Conservation (phyloP, 495 filamentous ascomycete species). For the Penicillium atrosanguineum region DNA sequence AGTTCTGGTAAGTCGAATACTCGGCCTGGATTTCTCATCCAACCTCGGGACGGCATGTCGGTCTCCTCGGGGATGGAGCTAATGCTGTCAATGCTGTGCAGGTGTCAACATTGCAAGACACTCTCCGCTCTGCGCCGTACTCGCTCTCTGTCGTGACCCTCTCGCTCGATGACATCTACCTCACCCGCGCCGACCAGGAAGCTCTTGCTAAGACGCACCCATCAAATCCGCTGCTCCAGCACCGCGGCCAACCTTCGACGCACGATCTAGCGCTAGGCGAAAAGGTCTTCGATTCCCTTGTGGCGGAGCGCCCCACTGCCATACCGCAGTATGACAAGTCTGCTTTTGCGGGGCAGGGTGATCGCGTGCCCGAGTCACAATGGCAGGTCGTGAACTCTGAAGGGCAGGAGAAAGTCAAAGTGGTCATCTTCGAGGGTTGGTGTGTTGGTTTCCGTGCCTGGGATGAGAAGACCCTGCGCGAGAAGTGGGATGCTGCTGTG, state of each 20-base stretch:
- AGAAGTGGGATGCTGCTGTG: conserved; percentile 56
- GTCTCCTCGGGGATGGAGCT: conserved; percentile 2
- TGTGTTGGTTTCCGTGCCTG: conserved; percentile 79
- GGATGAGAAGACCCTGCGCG: conserved; percentile 48
- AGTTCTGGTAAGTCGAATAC: conserved; percentile 60
- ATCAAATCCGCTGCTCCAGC: conserved; percentile 72
- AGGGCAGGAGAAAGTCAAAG: conserved; percentile 47
- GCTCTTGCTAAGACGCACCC: conserved; percentile 60
- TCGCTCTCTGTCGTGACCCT: conserved; percentile 70
- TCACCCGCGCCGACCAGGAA: conserved; percentile 69
- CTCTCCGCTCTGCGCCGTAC: conserved; percentile 64
- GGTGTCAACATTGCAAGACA: conserved; percentile 64
- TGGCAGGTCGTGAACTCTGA: conserved; percentile 65
- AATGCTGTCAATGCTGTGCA: conserved; percentile 17
- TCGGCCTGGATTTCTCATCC: conserved; percentile 11
- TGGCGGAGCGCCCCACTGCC: conserved; percentile 47
- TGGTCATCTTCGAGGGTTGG: conserved; percentile 89
- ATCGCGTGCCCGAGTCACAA: conserved; percentile 57
- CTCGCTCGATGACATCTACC: conserved; percentile 91
- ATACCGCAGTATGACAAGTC: conserved; percentile 86
- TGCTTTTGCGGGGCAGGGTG: conserved; percentile 71
- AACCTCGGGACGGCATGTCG: conserved; percentile 9
- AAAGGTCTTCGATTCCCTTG: conserved; percentile 61
- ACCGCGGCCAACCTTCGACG: conserved; percentile 81
- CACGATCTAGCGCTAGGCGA: conserved; percentile 72